Percentiles rank a stretch among this genome's conserved stretches.
Conservation (phyloP, 371 early-diverging fungal species). For the Cokeromyces recurvatus region DNA sequence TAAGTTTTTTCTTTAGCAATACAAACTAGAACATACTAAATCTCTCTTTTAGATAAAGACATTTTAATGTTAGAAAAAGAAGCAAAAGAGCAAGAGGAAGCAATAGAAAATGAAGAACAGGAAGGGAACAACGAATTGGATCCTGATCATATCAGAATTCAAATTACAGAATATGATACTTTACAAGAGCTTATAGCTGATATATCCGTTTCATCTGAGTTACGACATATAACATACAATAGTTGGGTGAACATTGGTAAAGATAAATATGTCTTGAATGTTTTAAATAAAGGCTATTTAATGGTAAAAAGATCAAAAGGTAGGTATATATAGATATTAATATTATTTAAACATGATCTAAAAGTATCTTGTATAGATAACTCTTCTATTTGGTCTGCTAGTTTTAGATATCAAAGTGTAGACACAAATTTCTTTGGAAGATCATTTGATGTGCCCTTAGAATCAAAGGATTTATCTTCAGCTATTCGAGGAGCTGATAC, state of each 20-base stretch:
- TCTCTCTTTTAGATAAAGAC: constrained; percentile 1
- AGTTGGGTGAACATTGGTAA: constrained; percentile 51
- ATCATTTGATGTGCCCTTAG: constrained; percentile 20
- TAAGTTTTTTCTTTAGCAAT: too few species aligned
- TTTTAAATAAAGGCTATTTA: constrained; percentile 22
- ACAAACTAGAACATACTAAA: too few species aligned
- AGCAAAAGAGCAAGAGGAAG: constrained; percentile 11
- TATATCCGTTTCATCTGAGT: constrained; percentile 23
- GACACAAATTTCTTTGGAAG: background rate
- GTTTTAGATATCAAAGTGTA: constrained; percentile 4
- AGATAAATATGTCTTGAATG: constrained; percentile 33
- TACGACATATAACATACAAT: constrained; percentile 25
- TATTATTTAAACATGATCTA: too few species aligned
- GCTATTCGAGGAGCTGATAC: constrained; percentile 65
- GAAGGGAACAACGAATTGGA: constrained; percentile 15
- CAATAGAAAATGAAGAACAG: background rate
- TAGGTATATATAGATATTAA: too few species aligned
- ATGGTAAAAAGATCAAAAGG: constrained; percentile 17
- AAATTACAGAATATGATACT: constrained; percentile 51
- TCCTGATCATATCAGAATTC: constrained; percentile 20
- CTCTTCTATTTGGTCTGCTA: constrained; percentile 11
- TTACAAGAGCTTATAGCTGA: constrained; percentile 44
- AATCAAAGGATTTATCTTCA: constrained; percentile 35
- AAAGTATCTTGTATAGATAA: too few species aligned
- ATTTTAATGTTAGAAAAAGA: constrained; percentile 5